Evolutionary conservation across 176 grass and related monocot genomes (phyloP).

Genomic region (Hsuehochloa calcarea): DNA sequence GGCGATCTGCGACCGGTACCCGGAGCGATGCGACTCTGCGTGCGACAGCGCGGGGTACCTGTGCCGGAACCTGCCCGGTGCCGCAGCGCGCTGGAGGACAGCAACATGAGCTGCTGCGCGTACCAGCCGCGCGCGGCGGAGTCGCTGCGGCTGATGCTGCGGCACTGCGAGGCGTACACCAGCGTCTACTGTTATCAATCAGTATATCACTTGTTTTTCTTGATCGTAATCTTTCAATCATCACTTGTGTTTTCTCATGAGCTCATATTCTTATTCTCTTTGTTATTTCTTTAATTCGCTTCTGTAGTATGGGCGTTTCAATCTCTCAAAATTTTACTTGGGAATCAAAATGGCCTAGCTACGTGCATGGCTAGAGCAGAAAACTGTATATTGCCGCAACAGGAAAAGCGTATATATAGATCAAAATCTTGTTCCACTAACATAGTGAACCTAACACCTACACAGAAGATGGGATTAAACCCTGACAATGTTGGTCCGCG

Average conservation of each 20-base stretch:
- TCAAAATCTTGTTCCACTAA: not conserved
- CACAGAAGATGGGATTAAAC: not conserved
- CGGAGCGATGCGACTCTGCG: conserved; percentile 69
- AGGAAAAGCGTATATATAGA: not conserved
- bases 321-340: not conserved
- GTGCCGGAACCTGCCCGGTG: conserved; percentile 84
- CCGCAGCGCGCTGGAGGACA: conserved; percentile 44
- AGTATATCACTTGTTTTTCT: no score
- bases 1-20: conserved; percentile 70
- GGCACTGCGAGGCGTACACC: conserved; percentile 71
- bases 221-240: no score
- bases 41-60: conserved; percentile 88
- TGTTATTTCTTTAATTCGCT: not conserved
- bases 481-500: not conserved
- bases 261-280: not conserved
- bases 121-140: conserved; percentile 68
- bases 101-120: conserved; percentile 60
- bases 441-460: not conserved
- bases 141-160: conserved; percentile 66
- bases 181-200: conserved; percentile 70
- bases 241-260: not conserved
- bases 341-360: not conserved
- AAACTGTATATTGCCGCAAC: not conserved
- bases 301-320: not conserved
- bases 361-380: not conserved